Conservation (phyloP, 139 green algal species). For the Diplosphaera chodatii region DNA sequence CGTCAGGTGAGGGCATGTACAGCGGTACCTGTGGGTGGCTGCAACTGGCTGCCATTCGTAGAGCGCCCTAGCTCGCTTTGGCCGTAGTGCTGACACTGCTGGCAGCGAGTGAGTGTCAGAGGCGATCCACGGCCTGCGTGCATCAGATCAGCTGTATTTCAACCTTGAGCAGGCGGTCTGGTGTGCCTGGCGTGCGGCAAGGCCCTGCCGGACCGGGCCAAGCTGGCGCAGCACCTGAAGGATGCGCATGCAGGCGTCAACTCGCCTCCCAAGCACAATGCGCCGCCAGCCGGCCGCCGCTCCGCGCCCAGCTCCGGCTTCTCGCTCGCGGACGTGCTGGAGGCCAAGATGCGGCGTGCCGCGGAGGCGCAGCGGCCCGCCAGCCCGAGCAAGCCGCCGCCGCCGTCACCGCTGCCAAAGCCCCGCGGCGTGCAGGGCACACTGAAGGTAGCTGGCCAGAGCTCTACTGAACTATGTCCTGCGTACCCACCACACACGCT, state of each 20-base stretch:
- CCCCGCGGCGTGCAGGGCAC: not conserved
- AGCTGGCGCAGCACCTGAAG: constrained; percentile 66
- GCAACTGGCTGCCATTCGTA: too few species aligned
- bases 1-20: constrained; percentile 22
- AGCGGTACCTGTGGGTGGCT: too few species aligned
- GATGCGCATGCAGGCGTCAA: constrained; percentile 64
- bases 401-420: not conserved
- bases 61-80: too few species aligned
- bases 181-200: constrained; percentile 58
- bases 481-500: too few species aligned
- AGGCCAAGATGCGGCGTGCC: not conserved
- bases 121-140: too few species aligned
- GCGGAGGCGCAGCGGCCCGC: too few species aligned
- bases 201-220: constrained; percentile 38
- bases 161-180: constrained; percentile 36
- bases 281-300: not conserved
- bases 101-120: too few species aligned
- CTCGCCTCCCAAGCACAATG: not conserved
- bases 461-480: too few species aligned
- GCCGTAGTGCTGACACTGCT: constrained; percentile 39
- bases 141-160: not conserved
- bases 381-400: not conserved
- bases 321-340: not conserved
- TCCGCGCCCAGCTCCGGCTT: not conserved
- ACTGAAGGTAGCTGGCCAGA: not conserved